Evolutionary conservation across 768 basidiomycete species (phyloP), one percentile per base, ranked within the genome.

Genomic region (Agrocybe pediades): DNA sequence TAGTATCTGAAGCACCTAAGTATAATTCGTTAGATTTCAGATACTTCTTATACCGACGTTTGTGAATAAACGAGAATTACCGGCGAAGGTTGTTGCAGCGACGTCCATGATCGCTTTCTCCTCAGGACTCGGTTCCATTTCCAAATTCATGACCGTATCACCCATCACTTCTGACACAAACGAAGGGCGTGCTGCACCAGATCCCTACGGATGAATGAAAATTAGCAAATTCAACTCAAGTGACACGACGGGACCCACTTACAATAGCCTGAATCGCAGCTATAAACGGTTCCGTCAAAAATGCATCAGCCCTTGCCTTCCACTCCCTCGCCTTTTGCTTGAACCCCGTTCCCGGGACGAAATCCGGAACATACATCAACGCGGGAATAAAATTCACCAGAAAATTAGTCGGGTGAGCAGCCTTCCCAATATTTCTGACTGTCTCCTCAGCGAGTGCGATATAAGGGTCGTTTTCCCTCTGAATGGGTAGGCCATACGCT

Each of bases 261-360:
- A 77, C 76, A 51, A 77, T 59, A 27, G 63, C 58, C n/a, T 62
- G 47, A 41, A 68, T 68, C 1, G 70, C 70, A 26, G 66, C 66
- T 2, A 48, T 45, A 46, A 71, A 79, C 0, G 77, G 77, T 3
- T 63, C 59, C 6, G 74, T 67, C n/a, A 69, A 62, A 64, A 77
- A 71, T 11, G 65, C 67, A 8, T 63, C 51, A 8, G 71, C 66
- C 2, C 66, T 61, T 52, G 57, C 62, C 30, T 63, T 67, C 74
- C 74, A 75, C 17, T 56, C 51, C 23, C 63, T 62, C 2, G 78
- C 79, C 46, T 68, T 70, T 24, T 65, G 64, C 57, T 79, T 70
- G 53, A 81, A 82, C 1, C 68, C 69, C 16, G 76, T 73, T 0
- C 80, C 80, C 6, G 78, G 79, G 8, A 80, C 41, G 76, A 78